These are phyloP conservation scores for Trichoderma semiorbis DNA, from an alignment of 2,329 filamentous ascomycete genomes.

Conservation along the genomic window DNA sequence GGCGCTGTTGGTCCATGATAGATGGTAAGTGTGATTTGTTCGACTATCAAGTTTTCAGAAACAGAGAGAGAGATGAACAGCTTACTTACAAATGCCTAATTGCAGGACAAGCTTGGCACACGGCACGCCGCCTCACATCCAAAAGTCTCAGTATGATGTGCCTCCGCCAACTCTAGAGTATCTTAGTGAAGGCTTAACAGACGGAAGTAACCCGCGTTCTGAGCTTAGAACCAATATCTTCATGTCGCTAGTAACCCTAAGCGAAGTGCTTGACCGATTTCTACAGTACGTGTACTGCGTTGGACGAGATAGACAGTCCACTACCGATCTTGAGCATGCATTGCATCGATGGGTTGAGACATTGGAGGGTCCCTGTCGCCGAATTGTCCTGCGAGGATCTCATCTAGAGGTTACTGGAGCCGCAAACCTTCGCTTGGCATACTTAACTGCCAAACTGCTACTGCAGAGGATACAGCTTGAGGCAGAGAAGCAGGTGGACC, in stretches of 20 bases:
- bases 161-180: slow-evolving; percentile 39
- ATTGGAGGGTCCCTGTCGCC: slow-evolving; percentile 36
- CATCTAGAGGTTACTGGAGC: slow-evolving; percentile 42
- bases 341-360: slow-evolving; percentile 45
- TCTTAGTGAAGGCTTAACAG: slow-evolving; percentile 27
- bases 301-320: slow-evolving; percentile 27
- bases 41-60: background rate
- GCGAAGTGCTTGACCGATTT: slow-evolving; percentile 35
- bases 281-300: slow-evolving; percentile 37
- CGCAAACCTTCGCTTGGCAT: slow-evolving; percentile 50
- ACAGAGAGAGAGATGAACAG: background rate
- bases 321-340: slow-evolving; percentile 35
- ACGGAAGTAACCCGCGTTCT: slow-evolving; percentile 18
- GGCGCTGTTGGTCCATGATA: slow-evolving; percentile 52
- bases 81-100: background rate
- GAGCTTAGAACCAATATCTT: slow-evolving; percentile 38
- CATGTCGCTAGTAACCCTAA: slow-evolving; percentile 43
- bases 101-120: slow-evolving; percentile 50
- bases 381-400: slow-evolving; percentile 41
- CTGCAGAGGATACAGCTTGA: slow-evolving; percentile 47
- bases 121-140: slow-evolving; percentile 50
- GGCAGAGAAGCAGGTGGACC: slow-evolving; percentile 31
- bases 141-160: slow-evolving; percentile 46
- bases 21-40: slow-evolving; percentile 39
- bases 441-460: slow-evolving; percentile 46